A percentile compares a stretch with the other conserved stretches of the same genome.
phyloP scores from a whole-genome alignment of 192 early-diverging fungal genomes.

The Linnemannia schmuckeri region DNA sequence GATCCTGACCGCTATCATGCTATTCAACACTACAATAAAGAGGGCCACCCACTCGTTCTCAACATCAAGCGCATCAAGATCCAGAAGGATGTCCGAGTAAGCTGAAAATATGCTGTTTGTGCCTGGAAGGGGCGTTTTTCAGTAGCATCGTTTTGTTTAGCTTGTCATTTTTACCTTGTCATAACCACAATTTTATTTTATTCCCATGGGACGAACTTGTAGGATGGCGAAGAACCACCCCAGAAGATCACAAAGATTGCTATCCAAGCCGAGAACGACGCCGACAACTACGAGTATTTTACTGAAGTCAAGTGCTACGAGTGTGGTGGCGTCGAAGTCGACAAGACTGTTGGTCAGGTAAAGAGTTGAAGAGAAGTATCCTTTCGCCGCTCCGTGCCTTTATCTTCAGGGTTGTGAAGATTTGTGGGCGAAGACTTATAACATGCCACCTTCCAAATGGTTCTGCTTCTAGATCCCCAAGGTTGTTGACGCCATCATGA shows the following conservation, averaged over 20 bases:
- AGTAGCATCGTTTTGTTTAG: background rate
- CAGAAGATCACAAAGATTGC: slow-evolving; percentile 95
- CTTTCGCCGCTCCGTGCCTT: background rate
- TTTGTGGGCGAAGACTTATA: background rate
- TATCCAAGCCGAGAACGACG: slow-evolving; percentile 82
- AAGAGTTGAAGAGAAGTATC: slow-evolving; percentile 3
- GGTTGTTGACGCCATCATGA: slow-evolving; percentile 78
- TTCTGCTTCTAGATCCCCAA: slow-evolving; percentile 62
- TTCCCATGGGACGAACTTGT: slow-evolving; percentile 15
- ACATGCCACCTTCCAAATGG: background rate
- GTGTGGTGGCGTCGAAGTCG: slow-evolving; percentile 75
- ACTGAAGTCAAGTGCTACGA: slow-evolving; percentile 85
- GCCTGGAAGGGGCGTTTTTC: background rate
- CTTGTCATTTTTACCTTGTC: background rate
- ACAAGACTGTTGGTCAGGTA: slow-evolving; percentile 69
- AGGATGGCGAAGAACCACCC: slow-evolving; percentile 72
- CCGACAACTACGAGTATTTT: slow-evolving; percentile 79
- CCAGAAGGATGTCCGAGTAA: slow-evolving; percentile 61
- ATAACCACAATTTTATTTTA: slow-evolving; percentile 15
- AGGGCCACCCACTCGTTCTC: slow-evolving; percentile 81
- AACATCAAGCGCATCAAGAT: slow-evolving; percentile 84
- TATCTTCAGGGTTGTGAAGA: too few species aligned
- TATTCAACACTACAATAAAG: slow-evolving; percentile 78
- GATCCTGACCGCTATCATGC: slow-evolving; percentile 78
- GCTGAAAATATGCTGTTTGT: background rate